phyloP scores from a whole-genome alignment of 208 protist genomes.

The Trypanosoma brucei region DNA sequence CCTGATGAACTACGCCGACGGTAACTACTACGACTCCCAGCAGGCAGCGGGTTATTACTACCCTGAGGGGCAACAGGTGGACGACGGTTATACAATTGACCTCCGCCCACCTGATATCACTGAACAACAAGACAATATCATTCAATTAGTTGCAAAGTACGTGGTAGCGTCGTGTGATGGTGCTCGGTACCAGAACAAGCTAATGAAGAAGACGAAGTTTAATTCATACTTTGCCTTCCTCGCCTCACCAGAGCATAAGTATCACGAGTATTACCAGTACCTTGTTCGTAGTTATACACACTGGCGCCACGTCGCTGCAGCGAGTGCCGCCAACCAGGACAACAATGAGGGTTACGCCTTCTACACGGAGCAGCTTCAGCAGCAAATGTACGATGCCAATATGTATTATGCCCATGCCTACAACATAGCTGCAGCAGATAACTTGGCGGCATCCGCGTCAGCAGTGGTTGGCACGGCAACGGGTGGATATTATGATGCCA shows the following conservation, averaged over 20 bases:
- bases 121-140: constrained; percentile 75
- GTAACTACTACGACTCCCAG: constrained; percentile 14
- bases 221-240: constrained; percentile 81
- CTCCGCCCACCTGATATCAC: constrained; percentile 54
- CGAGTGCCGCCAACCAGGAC: constrained; percentile 14
- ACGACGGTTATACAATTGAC: constrained; percentile 27
- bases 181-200: constrained; percentile 62
- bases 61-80: constrained; percentile 1
- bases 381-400: constrained; percentile 28
- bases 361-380: constrained; percentile 23
- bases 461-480: neutral
- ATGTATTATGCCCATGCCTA: constrained; percentile 25
- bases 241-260: constrained; percentile 40
- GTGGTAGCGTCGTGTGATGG: constrained; percentile 68
- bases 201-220: constrained; percentile 51
- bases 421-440: constrained; percentile 1
- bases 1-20: neutral
- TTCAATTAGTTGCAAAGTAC: constrained; percentile 75
- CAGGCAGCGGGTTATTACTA: constrained; percentile 9
- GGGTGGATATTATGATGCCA: constrained; percentile 25
- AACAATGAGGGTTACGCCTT: constrained; percentile 27
- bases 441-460: neutral
- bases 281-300: constrained; percentile 64
- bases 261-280: constrained; percentile 74
- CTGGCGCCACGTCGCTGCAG: constrained; percentile 40